Evolutionary conservation across 768 basidiomycete species (phyloP), one percentile per base, ranked within the genome.

Genomic region (Termitomyces sp.): DNA sequence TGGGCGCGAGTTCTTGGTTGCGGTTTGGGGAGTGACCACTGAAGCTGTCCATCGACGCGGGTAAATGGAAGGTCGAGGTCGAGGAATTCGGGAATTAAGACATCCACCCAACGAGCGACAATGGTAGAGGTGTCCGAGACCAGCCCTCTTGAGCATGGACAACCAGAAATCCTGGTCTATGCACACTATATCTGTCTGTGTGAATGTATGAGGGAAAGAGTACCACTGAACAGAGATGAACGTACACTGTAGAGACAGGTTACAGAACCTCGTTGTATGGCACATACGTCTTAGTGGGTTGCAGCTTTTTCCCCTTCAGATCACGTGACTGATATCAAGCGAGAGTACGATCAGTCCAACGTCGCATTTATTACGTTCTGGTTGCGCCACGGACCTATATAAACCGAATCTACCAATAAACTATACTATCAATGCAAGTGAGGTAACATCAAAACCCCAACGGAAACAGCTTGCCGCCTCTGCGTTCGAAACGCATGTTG

Each of bases 141-240:
- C 70, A 67, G 73, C 78, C 73, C 80, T 81, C 82, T 79, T 82
- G 73, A 84, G 85, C 86, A 89, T 89, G 82, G 82, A 84, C 84
- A 82, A 79, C 75, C 77, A 76, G 77, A 65, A 51, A 64, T 68
- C 65, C 69, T 69, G 61, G 51, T 60, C 62, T 61, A 53, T 35
- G 54, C 47, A 59, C 58, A 37, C 26, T 23, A 44, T 49, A 51
- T 51, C 54, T 53, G 48, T 45, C 55, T 60, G 53, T 57, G 50
- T 12, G 21, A 11, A 15, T 38, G 4, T 35, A 23, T 55, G 38
- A 38, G 11, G 17, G 5, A n/a, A 35, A 23, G 1, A 4, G 0
- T 17, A 6, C 5, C 42, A 47, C 2, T 23, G 12, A n/a, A 42
- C 30, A 47, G 15, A 38, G 4, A 35, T 37, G 14, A 30, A 45